These are phyloP conservation scores for Limnanthes douglasii DNA, from an alignment of 345 rosid genomes.

Conservation along the genomic window DNA sequence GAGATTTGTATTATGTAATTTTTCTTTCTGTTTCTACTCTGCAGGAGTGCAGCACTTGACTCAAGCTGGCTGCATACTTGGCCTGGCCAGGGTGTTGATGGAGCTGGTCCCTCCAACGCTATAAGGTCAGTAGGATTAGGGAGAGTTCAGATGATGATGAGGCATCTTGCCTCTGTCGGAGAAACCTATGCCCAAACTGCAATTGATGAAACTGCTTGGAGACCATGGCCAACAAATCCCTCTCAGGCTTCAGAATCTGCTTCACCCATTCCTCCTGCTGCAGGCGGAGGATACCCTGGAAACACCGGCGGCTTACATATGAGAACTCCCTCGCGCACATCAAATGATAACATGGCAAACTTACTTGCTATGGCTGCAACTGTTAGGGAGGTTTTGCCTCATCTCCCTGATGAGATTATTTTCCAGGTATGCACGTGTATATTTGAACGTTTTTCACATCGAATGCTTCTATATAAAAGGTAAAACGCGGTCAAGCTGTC, in stretches of 20 bases:
- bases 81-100: slow-evolving; percentile 69
- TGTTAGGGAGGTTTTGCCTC: slow-evolving; percentile 92
- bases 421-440: slow-evolving; percentile 41
- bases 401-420: slow-evolving; percentile 78
- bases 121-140: slow-evolving; percentile 67
- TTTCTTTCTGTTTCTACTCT: slow-evolving; percentile 8
- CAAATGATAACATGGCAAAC: slow-evolving; percentile 45
- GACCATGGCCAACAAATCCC: slow-evolving; percentile 72
- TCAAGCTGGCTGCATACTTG: slow-evolving; percentile 64
- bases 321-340: slow-evolving; percentile 36
- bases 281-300: slow-evolving; percentile 32
- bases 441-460: not conserved
- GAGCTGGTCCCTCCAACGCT: slow-evolving; percentile 84
- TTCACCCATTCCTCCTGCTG: slow-evolving; percentile 29
- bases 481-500: not conserved
- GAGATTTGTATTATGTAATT: slow-evolving; percentile 4
- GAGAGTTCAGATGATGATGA: slow-evolving; percentile 98
- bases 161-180: slow-evolving; percentile 95
- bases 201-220: slow-evolving; percentile 81
- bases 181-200: slow-evolving; percentile 86
- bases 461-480: slow-evolving; percentile 1
- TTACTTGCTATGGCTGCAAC: slow-evolving; percentile 92
- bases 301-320: slow-evolving; percentile 43
- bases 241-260: slow-evolving; percentile 58
- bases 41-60: slow-evolving; percentile 71